These are phyloP conservation scores for Parasarocladium wereldwijsianum DNA, from an alignment of 2,329 filamentous ascomycete genomes.

Conservation along the genomic window DNA sequence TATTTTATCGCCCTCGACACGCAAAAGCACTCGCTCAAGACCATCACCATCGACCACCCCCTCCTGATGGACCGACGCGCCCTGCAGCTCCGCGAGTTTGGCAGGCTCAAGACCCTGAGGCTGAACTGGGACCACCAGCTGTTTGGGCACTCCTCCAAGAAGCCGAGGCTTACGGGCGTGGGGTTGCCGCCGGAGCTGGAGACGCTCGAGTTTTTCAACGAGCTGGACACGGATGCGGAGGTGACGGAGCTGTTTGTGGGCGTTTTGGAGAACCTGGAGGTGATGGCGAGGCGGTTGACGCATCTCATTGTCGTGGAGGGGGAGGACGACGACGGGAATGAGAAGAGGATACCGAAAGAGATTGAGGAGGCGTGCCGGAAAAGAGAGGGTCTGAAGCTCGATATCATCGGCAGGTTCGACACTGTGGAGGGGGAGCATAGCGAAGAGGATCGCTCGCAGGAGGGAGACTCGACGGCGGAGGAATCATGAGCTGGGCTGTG, in stretches of 20 bases:
- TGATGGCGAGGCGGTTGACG: constrained; percentile 21
- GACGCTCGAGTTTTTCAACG: constrained; percentile 29
- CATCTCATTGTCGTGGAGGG: constrained; percentile 21
- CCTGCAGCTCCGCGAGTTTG: constrained; percentile 28
- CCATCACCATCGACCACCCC: constrained; percentile 28
- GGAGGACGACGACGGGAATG: constrained; percentile 11
- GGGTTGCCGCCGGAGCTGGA: constrained; percentile 30
- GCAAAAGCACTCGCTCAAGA: constrained; percentile 25
- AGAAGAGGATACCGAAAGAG: constrained; percentile 17
- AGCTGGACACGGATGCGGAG: constrained; percentile 29
- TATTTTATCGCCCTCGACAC: constrained; percentile 29
- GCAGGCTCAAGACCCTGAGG: constrained; percentile 22
- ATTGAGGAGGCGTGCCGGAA: constrained; percentile 20
- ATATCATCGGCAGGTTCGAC: constrained; percentile 17
- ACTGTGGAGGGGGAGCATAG: constrained; percentile 3
- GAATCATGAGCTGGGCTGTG: too few relatives aligned
- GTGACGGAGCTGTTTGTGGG: constrained; percentile 28
- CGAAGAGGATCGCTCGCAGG: too few relatives aligned
- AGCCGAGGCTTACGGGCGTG: constrained; percentile 29
- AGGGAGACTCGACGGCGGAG: too few relatives aligned
- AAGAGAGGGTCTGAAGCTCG: constrained; percentile 15
- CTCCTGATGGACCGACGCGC: constrained; percentile 23
- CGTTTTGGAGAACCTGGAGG: constrained; percentile 21
- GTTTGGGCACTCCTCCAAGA: constrained; percentile 27
- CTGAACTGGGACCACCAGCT: constrained; percentile 34